Evolutionary conservation across 129 eudicot genomes (phyloP).

Genomic region (Heracleum sosnowskyi): DNA sequence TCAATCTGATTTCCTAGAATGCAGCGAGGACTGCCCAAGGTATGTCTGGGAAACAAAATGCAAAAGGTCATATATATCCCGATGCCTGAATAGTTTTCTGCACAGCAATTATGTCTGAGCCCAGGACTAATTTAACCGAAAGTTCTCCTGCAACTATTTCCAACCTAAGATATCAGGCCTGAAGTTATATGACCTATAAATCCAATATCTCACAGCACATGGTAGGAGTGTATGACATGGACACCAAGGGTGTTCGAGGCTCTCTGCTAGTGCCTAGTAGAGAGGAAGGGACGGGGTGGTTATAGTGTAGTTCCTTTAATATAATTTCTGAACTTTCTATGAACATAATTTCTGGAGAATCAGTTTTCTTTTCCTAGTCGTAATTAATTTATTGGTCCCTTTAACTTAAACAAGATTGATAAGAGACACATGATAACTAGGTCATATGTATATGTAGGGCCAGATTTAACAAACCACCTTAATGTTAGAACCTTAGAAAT

Average conservation of each 20-base stretch:
- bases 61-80: neutral
- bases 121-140: neutral
- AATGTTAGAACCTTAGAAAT: neutral
- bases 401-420: neutral
- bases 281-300: neutral
- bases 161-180: neutral
- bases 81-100: neutral
- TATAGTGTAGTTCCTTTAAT: neutral
- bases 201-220: neutral
- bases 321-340: neutral
- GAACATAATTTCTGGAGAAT: neutral
- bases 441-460: neutral
- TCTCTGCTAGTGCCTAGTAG: neutral
- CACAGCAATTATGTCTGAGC: neutral
- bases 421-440: neutral
- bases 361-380: neutral
- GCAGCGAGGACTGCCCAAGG: conserved; percentile 50
- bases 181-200: neutral
- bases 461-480: neutral
- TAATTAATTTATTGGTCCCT: neutral
- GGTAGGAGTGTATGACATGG: neutral
- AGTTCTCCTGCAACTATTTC: neutral
- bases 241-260: neutral
- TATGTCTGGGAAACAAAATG: conserved; percentile 13
- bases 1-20: conserved; percentile 38